Percentiles rank a stretch among this genome's conserved stretches.
These are phyloP conservation scores for Trichopus zeylanicus DNA, from an alignment of 116 monocot genomes.

Conservation along the genomic window DNA sequence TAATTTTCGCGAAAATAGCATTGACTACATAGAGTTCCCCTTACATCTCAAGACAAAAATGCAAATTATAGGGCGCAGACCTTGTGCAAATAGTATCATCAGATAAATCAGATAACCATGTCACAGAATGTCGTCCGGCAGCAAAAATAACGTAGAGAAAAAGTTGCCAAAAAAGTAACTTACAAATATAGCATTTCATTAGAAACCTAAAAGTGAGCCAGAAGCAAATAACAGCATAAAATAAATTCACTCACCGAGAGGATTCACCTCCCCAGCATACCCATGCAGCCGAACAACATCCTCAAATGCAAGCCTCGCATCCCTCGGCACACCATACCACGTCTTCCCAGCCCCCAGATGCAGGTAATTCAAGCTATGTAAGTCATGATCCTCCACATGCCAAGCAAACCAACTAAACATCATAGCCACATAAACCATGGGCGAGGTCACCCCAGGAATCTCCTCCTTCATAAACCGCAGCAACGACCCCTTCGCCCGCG, in stretches of 20 bases:
- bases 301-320: constrained; percentile 79
- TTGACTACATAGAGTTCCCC: no score
- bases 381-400: constrained; percentile 98
- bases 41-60: no score
- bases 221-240: no score
- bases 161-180: no score
- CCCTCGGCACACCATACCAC: constrained; percentile 98
- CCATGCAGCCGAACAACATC: constrained; percentile 80
- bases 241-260: constrained; percentile 89
- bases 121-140: no score
- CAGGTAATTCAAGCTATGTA: constrained; percentile 93
- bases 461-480: constrained; percentile 93
- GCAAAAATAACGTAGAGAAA: no score
- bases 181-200: no score
- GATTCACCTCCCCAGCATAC: constrained; percentile 81
- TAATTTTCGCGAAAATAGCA: no score
- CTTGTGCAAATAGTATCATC: no score
- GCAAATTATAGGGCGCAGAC: no score
- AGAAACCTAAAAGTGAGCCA: no score
- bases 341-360: constrained; percentile 84
- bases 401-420: constrained; percentile 99
- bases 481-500: constrained; percentile 62
- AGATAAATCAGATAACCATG: no score
- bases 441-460: constrained; percentile 87
- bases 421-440: constrained; percentile 91